phyloP scores from a whole-genome alignment of 129 eudicot genomes.

The Tagetes erecta region DNA sequence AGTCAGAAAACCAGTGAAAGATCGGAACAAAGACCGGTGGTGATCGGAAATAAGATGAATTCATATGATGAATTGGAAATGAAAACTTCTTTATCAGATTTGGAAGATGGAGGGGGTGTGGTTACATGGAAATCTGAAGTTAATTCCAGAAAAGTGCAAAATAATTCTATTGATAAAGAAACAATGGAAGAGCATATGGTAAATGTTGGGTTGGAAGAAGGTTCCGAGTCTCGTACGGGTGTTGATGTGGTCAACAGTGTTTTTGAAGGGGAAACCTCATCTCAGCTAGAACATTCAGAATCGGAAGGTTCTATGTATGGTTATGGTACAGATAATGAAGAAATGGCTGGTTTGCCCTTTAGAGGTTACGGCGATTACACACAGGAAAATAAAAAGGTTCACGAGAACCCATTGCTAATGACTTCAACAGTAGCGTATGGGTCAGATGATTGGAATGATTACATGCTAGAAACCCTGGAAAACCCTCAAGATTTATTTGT shows the following conservation, averaged over 20 bases:
- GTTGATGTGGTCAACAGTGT: conserved; percentile 35
- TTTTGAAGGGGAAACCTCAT: conserved; percentile 50
- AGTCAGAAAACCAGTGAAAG: conserved; percentile 25
- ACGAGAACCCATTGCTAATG: conserved; percentile 55
- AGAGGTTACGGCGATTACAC: conserved; percentile 21
- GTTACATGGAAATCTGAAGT: conserved; percentile 28
- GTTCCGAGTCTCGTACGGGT: conserved; percentile 13
- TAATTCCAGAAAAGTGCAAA: conserved; percentile 19
- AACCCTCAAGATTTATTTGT: conserved; percentile 37
- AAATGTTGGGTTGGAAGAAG: conserved; percentile 30
- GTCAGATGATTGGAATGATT: conserved; percentile 86
- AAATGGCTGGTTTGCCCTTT: conserved; percentile 29
- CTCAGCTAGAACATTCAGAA: conserved; percentile 70
- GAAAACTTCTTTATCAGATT: conserved; percentile 24
- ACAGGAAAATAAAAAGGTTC: conserved; percentile 21
- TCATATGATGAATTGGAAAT: conserved; percentile 31
- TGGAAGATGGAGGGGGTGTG: conserved; percentile 39
- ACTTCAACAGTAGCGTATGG: conserved; percentile 76
- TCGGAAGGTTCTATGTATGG: conserved; percentile 90
- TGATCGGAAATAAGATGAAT: conserved; percentile 26
- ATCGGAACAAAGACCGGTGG: conserved; percentile 27
- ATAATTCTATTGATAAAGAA: conserved; percentile 11
- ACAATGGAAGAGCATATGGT: not conserved
- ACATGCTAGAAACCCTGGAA: conserved; percentile 53
- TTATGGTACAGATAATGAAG: conserved; percentile 58